Evolutionary conservation across 768 basidiomycete species (phyloP).

Genomic region (Podaxis rugospora): DNA sequence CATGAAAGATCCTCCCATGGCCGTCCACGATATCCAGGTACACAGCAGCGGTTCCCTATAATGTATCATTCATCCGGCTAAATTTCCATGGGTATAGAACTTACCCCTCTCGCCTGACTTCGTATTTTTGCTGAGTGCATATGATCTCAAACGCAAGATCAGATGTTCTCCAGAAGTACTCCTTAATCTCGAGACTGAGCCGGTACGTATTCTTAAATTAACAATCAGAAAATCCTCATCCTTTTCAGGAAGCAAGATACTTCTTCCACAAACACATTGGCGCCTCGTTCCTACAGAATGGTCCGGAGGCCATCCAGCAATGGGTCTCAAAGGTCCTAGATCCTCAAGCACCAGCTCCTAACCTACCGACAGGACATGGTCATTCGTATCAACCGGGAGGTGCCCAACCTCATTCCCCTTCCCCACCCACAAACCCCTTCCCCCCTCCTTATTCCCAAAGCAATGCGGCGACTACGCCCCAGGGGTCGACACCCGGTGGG

Average conservation of each 20-base stretch:
- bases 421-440: not conserved
- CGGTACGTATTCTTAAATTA: not conserved
- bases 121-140: not conserved
- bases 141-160: not conserved
- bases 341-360: not conserved
- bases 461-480: not conserved
- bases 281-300: not conserved
- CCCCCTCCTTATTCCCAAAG: not conserved
- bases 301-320: not conserved
- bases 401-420: too few species aligned
- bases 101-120: not conserved
- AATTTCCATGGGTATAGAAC: not conserved
- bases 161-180: not conserved
- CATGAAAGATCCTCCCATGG: not conserved
- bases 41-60: not conserved
- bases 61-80: not conserved
- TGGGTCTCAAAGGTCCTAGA: not conserved
- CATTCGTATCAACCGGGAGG: not conserved
- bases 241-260: not conserved
- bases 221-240: not conserved
- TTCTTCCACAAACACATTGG: not conserved
- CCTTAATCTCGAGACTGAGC: not conserved
- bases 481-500: conserved; percentile 2
- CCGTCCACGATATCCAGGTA: not conserved
- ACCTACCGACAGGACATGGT: not conserved